These are phyloP conservation scores for Datisca glomerata DNA, from an alignment of 306 rosid genomes.

Conservation along the genomic window DNA sequence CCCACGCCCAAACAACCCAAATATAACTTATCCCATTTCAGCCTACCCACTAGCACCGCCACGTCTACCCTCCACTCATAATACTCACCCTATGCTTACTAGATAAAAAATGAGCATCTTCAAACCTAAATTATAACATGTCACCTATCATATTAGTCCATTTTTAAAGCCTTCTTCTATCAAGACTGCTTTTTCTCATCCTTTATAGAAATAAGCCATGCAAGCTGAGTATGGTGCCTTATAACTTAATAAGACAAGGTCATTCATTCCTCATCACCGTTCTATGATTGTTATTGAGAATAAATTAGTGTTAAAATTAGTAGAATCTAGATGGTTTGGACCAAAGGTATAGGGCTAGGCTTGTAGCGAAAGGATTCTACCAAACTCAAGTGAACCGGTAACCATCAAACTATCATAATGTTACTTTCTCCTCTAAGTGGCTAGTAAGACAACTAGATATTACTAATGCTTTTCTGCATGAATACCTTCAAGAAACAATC, in stretches of 20 bases:
- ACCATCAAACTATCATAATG: neutral
- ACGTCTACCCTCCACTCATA: no score
- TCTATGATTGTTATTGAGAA: neutral
- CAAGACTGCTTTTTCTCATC: neutral
- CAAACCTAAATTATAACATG: neutral
- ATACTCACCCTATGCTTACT: neutral
- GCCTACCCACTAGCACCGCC: no score
- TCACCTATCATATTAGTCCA: neutral
- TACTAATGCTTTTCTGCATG: neutral
- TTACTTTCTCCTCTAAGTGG: neutral
- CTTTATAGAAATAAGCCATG: neutral
- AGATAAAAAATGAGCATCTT: neutral
- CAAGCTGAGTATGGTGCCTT: neutral
- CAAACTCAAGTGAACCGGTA: neutral
- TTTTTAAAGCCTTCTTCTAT: no score
- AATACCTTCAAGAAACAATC: neutral
- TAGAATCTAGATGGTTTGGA: neutral
- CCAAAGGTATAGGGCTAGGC: neutral
- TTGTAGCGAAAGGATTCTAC: neutral
- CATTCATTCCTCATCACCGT: neutral
- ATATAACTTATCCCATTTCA: no score
- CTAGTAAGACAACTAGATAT: constrained; percentile 1
- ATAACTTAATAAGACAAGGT: neutral
- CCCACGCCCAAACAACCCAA: no score
- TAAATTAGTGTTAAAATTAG: neutral